Percentiles rank a stretch among this genome's conserved stretches.
These are phyloP conservation scores for Russula sp. DNA, from an alignment of 768 basidiomycete species.

Conservation along the genomic window DNA sequence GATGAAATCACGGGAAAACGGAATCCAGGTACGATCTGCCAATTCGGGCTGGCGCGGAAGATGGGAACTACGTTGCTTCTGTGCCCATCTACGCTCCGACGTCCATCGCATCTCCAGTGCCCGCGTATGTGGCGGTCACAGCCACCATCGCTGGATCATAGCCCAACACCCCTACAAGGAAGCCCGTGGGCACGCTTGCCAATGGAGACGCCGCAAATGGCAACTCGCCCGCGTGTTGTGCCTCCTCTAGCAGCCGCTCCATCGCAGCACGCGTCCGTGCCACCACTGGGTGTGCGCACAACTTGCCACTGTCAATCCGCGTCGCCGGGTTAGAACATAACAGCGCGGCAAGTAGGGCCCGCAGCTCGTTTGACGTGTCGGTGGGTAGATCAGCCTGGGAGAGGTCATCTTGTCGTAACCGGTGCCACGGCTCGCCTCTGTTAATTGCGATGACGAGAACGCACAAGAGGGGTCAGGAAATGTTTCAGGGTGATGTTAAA, in stretches of 20 bases:
- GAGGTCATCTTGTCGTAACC: conserved; percentile 86
- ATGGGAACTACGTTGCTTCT: not conserved
- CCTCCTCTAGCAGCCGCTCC: conserved; percentile 42
- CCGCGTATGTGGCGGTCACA: not conserved
- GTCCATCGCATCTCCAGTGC: conserved; percentile 28
- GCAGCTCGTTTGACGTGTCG: conserved; percentile 53
- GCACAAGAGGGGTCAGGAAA: conserved; percentile 1
- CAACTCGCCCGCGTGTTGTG: conserved; percentile 33
- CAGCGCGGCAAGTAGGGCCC: conserved; percentile 65
- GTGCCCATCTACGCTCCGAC: conserved; percentile 22
- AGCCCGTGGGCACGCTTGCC: conserved; percentile 52
- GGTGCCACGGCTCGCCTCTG: conserved; percentile 93
- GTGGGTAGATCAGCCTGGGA: conserved; percentile 65
- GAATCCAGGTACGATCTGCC: conserved; percentile 13
- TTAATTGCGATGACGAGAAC: conserved; percentile 19
- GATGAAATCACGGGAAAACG: not conserved
- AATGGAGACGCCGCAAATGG: conserved; percentile 59
- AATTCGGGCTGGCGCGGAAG: not conserved
- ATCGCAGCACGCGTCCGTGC: conserved; percentile 56
- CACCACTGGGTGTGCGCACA: conserved; percentile 61
- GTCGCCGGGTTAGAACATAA: conserved; percentile 64
- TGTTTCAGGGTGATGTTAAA: conserved; percentile 12
- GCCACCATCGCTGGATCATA: not conserved
- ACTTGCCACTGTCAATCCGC: conserved; percentile 51
- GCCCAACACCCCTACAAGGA: conserved; percentile 57